Conservation (phyloP, 192 early-diverging fungal species). For the Backusella psychrophila region DNA sequence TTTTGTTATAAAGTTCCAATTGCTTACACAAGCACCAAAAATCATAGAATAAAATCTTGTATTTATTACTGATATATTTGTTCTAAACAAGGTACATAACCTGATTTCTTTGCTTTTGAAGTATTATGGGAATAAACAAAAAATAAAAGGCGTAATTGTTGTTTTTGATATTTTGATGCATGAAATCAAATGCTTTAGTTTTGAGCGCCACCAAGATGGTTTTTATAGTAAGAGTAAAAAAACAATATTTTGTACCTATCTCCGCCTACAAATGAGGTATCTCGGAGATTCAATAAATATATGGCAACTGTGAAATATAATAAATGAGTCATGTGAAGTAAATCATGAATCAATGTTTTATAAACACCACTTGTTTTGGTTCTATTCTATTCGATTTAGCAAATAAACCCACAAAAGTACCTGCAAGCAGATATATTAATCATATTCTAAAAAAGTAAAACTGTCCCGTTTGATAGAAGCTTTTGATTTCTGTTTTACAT, state of each 20-base stretch:
- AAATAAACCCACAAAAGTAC: background rate
- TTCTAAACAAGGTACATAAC: background rate
- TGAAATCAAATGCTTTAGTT: background rate
- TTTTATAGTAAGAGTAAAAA: background rate
- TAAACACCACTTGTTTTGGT: background rate
- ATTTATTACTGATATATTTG: background rate
- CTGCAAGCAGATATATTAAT: background rate
- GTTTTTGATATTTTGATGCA: background rate
- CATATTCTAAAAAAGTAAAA: background rate
- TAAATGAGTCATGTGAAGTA: background rate
- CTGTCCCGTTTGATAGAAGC: background rate
- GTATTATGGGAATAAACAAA: background rate
- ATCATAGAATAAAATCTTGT: background rate
- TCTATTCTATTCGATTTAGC: background rate
- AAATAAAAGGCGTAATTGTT: background rate
- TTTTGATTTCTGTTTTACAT: background rate
- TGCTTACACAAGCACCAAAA: background rate
- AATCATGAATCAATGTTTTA: background rate
- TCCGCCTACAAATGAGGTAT: background rate
- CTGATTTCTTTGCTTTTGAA: background rate
- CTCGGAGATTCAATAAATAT: background rate
- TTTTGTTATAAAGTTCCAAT: conserved; percentile 7
- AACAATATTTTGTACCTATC: background rate
- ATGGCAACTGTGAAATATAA: background rate
- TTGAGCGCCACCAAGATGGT: background rate